Evolutionary conservation across 2,329 filamentous ascomycete genomes (phyloP), one percentile per base, ranked within the genome.

Genomic region (Penicillium sp.): DNA sequence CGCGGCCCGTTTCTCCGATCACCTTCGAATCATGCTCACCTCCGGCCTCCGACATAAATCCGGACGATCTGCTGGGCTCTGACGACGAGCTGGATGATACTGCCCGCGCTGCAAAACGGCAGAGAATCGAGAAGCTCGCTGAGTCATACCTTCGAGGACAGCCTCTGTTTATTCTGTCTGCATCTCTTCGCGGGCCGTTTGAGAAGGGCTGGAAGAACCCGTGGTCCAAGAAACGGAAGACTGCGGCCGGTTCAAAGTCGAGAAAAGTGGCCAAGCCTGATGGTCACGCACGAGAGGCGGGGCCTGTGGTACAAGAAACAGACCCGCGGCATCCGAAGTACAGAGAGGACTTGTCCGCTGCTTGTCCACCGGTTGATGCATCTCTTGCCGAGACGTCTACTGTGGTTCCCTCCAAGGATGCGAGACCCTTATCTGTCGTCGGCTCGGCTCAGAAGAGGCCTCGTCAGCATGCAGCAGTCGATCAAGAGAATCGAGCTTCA

Each of bases 181-280:
- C 75, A 10, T 67, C 67, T 7, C 61, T 78, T 18, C 68, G 63
- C 38, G 75, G 75, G 0, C 75, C 75, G 1, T 73, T 78, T 28
- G 66, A 72, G 4, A 51, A 66, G 23, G 66, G 58, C 24, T 78
- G 75, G 75, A 54, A 57, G 4, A 77, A 77, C 55, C 75, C 75
- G 2, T 77, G 75, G 75, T 65, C 53, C 42, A 68, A 66, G 43
- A 49, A 57, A 3, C 59, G 65, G 27, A 46, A 28, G 10, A 41
- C 6, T 29, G 27, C 12, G 18, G 45, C 6, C 6, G 44, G 29
- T 18, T n/a, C 4, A 44, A 38, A 41, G 41, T 37, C 25, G 1
- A 47, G 3, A 1, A 47, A 3, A 37, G 15, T 7, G 9, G 15
- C 20, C 18, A 18, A 9, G 33, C 8, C 50, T n/a, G 44, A 42